These are phyloP conservation scores for Pichia sp. DNA, from an alignment of 1,139 yeast genomes.

Conservation along the genomic window DNA sequence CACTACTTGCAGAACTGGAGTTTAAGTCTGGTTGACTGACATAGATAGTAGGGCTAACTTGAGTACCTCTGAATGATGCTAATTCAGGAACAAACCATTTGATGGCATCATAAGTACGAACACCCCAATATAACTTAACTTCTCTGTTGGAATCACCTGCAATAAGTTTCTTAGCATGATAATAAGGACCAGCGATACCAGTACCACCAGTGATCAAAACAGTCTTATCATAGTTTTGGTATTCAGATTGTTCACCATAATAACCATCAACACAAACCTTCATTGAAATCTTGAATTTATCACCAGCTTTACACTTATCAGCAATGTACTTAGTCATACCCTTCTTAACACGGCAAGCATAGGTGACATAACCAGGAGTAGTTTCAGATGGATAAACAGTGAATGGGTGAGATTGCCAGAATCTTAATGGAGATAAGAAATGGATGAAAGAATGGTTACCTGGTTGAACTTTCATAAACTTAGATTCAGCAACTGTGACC, in stretches of 20 bases:
- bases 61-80: constrained; percentile 34
- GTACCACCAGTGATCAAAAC: constrained; percentile 70
- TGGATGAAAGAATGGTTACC: constrained; percentile 55
- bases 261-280: constrained; percentile 43
- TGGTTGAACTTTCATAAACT: constrained; percentile 37
- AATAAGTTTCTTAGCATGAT: constrained; percentile 33
- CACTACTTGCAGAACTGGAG: neutral
- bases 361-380: constrained; percentile 27
- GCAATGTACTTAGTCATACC: constrained; percentile 38
- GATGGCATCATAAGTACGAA: constrained; percentile 46
- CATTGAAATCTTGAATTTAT: neutral
- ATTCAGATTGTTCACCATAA: constrained; percentile 55
- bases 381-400: constrained; percentile 29
- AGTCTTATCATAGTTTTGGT: constrained; percentile 53
- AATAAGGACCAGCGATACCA: constrained; percentile 58
- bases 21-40: constrained; percentile 37
- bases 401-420: constrained; percentile 46
- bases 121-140: constrained; percentile 47
- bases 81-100: constrained; percentile 53
- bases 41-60: constrained; percentile 39
- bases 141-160: constrained; percentile 28
- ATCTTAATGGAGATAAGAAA: constrained; percentile 37
- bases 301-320: constrained; percentile 4
- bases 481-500: constrained; percentile 37
- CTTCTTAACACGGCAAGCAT: constrained; percentile 41